A percentile compares a stretch with the other conserved stretches of the same genome.
phyloP scores from a whole-genome alignment of 371 early-diverging fungal genomes.

The Dichotomocladium elegans region DNA sequence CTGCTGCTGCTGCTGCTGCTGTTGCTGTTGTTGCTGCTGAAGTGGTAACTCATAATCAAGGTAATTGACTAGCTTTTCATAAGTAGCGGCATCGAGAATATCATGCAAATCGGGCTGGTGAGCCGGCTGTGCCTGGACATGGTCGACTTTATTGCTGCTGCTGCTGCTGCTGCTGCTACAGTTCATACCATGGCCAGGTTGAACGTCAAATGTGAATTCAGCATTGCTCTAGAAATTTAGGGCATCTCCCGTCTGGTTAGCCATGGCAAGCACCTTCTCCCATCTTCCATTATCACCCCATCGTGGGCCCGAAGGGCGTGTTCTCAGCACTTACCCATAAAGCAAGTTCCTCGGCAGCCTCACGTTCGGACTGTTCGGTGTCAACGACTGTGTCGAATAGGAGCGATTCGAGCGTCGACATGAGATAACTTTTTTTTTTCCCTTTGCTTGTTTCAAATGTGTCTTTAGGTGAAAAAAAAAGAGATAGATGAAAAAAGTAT shows the following conservation, averaged over 20 bases:
- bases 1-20: slow-evolving; percentile 15
- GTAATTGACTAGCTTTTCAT: slow-evolving; percentile 37
- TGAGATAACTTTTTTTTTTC: too few relatives aligned
- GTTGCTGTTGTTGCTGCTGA: slow-evolving; percentile 28
- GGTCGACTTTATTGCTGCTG: slow-evolving; percentile 2
- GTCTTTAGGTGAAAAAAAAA: too few relatives aligned
- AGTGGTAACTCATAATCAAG: slow-evolving; percentile 39
- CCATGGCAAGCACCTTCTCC: too few relatives aligned
- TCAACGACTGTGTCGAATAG: slow-evolving; percentile 28
- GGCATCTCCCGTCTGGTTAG: too few relatives aligned
- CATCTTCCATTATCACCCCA: background rate
- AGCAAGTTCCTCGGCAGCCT: slow-evolving; percentile 44
- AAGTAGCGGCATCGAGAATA: slow-evolving; percentile 31
- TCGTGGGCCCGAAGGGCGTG: background rate
- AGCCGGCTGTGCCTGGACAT: too few relatives aligned
- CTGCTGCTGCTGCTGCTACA: slow-evolving; percentile 8
- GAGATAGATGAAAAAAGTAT: too few relatives aligned
- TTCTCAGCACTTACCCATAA: slow-evolving; percentile 34
- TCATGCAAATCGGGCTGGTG: too few relatives aligned
- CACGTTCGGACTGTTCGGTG: slow-evolving; percentile 27
- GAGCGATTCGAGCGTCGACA: slow-evolving; percentile 30
- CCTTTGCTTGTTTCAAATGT: too few relatives aligned
- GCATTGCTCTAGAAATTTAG: slow-evolving; percentile 44
- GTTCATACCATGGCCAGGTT: slow-evolving; percentile 50
- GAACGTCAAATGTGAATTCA: slow-evolving; percentile 63